phyloP scores from a whole-genome alignment of 176 grass and related monocot genomes.

The Oryza australiensis region DNA sequence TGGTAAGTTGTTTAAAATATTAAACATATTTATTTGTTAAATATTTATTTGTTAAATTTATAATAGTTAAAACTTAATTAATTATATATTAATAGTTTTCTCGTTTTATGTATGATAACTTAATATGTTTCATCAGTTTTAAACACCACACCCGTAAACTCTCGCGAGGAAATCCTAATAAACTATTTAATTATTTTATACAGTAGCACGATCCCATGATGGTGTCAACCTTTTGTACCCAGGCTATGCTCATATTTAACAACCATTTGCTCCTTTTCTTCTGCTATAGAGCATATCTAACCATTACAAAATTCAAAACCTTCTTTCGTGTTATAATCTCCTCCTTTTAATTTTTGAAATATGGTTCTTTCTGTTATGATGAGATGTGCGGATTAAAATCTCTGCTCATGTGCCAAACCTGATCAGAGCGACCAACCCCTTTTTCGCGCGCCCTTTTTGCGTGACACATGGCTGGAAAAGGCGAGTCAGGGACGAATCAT shows the following conservation, averaged over 20 bases:
- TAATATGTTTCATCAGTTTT: too few relatives aligned
- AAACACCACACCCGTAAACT: too few relatives aligned
- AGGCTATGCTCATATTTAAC: not conserved
- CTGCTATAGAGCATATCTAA: too few relatives aligned
- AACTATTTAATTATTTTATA: not conserved
- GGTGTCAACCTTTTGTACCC: not conserved
- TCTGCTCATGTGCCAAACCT: not conserved
- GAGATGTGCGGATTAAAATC: not conserved
- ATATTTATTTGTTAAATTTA: too few relatives aligned
- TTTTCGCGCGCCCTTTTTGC: not conserved
- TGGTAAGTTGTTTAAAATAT: too few relatives aligned
- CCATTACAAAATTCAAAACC: not conserved
- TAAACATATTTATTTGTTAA: too few relatives aligned
- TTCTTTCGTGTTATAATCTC: not conserved
- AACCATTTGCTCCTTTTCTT: not conserved
- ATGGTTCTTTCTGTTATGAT: not conserved
- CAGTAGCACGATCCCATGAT: not conserved
- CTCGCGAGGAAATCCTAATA: not conserved
- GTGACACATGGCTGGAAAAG: slow-evolving; percentile 8
- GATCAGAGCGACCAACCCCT: not conserved
- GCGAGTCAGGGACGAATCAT: not conserved
- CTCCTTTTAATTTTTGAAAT: not conserved
- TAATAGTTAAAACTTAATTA: too few relatives aligned
- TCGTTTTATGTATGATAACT: too few relatives aligned
- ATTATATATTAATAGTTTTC: too few relatives aligned